Percentiles rank a stretch among this genome's conserved stretches.
These are phyloP conservation scores for Przewalskia tangutica DNA, from an alignment of 257 asterid genomes.

Conservation along the genomic window DNA sequence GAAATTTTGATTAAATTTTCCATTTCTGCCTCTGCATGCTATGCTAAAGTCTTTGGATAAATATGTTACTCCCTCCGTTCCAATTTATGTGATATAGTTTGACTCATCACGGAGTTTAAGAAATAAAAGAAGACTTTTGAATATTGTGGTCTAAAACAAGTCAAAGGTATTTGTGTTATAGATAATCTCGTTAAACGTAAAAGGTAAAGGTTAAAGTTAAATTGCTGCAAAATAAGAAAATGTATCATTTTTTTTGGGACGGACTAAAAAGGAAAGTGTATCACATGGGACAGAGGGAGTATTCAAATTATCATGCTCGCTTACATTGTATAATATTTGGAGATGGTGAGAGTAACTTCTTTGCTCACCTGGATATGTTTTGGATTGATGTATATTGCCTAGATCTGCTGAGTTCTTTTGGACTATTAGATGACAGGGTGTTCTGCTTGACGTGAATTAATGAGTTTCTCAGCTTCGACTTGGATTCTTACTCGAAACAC, in stretches of 20 bases:
- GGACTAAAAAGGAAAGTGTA: no score
- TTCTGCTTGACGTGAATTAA: background rate
- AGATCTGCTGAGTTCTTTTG: background rate
- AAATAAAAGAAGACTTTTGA: no score
- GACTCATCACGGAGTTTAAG: no score
- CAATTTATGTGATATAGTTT: no score
- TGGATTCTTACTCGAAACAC: background rate
- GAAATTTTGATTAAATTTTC: background rate
- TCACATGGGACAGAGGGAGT: no score
- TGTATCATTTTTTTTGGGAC: no score
- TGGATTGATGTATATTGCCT: background rate
- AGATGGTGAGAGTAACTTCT: background rate
- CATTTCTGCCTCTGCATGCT: background rate
- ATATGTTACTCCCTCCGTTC: background rate
- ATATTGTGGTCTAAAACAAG: no score
- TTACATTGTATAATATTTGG: background rate
- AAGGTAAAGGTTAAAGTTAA: no score
- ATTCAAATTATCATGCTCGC: background rate
- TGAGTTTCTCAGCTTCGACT: background rate
- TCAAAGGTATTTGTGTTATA: no score
- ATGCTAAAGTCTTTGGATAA: background rate
- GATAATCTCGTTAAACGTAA: no score
- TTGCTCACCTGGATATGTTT: background rate
- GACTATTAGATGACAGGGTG: background rate
- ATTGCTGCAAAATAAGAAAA: no score